A percentile compares a stretch with the other conserved stretches of the same genome.
phyloP scores from a whole-genome alignment of 1,139 yeast genomes.

The Kurtzmaniella quercitrusa region DNA sequence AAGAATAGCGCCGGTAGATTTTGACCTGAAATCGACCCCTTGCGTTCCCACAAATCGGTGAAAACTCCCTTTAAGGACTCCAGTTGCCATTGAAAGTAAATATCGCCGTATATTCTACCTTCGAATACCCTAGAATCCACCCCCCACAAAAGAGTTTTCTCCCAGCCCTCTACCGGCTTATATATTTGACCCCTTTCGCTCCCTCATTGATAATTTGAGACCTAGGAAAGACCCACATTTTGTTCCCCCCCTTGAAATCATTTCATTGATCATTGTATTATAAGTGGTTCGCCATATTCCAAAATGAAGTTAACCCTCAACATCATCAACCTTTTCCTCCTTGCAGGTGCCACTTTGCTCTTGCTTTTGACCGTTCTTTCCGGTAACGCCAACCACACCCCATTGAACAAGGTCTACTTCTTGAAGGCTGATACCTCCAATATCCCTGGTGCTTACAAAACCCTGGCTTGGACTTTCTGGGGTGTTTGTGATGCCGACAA shows the following conservation, averaged over 20 bases:
- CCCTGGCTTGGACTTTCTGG: slow-evolving; percentile 80
- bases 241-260: too few relatives aligned
- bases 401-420: slow-evolving; percentile 69
- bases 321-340: slow-evolving; percentile 35
- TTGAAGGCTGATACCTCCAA: slow-evolving; percentile 60
- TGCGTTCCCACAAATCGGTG: neutral
- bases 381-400: slow-evolving; percentile 58
- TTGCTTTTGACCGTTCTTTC: slow-evolving; percentile 61
- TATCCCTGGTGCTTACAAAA: slow-evolving; percentile 49
- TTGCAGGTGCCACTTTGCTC: slow-evolving; percentile 52
- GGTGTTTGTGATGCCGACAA: slow-evolving; percentile 55
- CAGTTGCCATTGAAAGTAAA: too few relatives aligned
- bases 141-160: too few relatives aligned
- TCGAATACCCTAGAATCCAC: too few relatives aligned
- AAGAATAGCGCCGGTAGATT: neutral
- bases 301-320: slow-evolving; percentile 33
- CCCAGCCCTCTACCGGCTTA: neutral
- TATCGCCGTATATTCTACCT: too few relatives aligned
- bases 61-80: neutral
- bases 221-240: neutral
- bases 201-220: neutral
- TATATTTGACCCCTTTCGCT: neutral
- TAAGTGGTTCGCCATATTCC: neutral
- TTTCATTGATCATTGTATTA: neutral
- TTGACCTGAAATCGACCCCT: neutral